These are phyloP conservation scores for Amylocystis lapponica DNA, from an alignment of 768 basidiomycete species.

Conservation along the genomic window DNA sequence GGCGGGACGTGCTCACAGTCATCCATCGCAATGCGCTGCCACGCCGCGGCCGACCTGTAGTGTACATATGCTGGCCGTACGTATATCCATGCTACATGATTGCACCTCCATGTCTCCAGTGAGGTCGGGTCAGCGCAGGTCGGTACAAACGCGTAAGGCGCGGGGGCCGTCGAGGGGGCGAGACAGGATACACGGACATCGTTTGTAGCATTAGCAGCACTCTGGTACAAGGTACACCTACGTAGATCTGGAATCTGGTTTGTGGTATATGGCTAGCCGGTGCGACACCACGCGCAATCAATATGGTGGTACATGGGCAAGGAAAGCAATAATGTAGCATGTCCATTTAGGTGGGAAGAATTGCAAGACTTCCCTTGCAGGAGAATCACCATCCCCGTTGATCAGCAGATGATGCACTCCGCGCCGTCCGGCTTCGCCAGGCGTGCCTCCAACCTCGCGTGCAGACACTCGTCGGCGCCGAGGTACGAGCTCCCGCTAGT, in stretches of 20 bases:
- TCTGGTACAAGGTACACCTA: neutral
- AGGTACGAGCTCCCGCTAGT: constrained; percentile 18
- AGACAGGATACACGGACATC: too few species aligned
- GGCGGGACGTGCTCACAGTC: too few species aligned
- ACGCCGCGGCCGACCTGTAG: neutral
- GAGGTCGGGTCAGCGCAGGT: too few species aligned
- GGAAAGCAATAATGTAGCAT: neutral
- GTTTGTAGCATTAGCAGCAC: neutral
- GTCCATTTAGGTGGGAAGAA: too few species aligned
- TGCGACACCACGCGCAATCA: neutral
- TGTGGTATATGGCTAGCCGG: neutral
- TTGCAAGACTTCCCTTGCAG: neutral
- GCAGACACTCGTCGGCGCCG: constrained; percentile 17
- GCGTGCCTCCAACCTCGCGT: constrained; percentile 17
- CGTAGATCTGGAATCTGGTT: neutral
- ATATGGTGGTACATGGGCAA: neutral
- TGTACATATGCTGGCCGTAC: neutral
- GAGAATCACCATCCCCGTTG: neutral
- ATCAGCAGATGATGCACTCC: constrained; percentile 20
- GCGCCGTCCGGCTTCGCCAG: constrained; percentile 11
- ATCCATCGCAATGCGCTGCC: neutral
- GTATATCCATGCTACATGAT: too few species aligned
- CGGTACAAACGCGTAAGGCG: too few species aligned
- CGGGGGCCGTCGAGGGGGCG: too few species aligned
- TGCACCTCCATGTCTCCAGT: too few species aligned